Conservation (phyloP, 1,284 basidiomycete species). For the Takashimella koratensis region DNA sequence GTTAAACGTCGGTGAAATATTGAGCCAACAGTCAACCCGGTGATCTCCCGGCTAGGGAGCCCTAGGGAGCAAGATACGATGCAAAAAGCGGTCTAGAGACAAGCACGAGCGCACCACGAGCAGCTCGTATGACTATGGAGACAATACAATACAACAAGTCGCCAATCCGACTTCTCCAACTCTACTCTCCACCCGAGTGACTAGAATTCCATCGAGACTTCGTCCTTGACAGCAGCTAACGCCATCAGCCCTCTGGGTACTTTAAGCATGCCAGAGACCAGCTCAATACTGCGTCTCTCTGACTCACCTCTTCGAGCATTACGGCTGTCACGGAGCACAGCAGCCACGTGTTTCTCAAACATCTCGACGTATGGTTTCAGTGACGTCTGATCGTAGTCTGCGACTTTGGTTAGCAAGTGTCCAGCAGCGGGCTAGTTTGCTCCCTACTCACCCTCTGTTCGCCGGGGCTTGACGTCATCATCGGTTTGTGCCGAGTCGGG, state of each 20-base stretch:
- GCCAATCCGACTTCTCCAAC: too few relatives aligned
- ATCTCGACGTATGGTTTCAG: slow-evolving; percentile 86
- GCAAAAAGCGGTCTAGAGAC: too few relatives aligned
- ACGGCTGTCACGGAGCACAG: slow-evolving; percentile 49
- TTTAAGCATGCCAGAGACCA: background rate
- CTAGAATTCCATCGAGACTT: background rate
- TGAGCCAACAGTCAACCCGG: too few relatives aligned
- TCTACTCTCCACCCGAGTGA: too few relatives aligned
- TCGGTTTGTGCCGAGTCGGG: slow-evolving; percentile 47
- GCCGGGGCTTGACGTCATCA: slow-evolving; percentile 22
- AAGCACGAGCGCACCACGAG: too few relatives aligned
- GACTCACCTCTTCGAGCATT: slow-evolving; percentile 25
- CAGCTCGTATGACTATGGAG: too few relatives aligned
- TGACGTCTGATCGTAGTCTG: slow-evolving; percentile 54
- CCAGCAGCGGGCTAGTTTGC: too few relatives aligned
- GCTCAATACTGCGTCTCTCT: too few relatives aligned
- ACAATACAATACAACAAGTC: too few relatives aligned
- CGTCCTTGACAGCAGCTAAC: background rate
- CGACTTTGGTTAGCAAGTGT: slow-evolving; percentile 52
- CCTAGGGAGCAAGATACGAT: too few relatives aligned
- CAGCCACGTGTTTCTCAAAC: slow-evolving; percentile 67
- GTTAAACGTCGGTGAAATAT: too few relatives aligned
- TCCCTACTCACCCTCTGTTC: slow-evolving; percentile 20
- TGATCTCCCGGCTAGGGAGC: too few relatives aligned
- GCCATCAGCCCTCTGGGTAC: background rate